Conservation (phyloP, 208 protist genomes). For the Leishmania major region DNA sequence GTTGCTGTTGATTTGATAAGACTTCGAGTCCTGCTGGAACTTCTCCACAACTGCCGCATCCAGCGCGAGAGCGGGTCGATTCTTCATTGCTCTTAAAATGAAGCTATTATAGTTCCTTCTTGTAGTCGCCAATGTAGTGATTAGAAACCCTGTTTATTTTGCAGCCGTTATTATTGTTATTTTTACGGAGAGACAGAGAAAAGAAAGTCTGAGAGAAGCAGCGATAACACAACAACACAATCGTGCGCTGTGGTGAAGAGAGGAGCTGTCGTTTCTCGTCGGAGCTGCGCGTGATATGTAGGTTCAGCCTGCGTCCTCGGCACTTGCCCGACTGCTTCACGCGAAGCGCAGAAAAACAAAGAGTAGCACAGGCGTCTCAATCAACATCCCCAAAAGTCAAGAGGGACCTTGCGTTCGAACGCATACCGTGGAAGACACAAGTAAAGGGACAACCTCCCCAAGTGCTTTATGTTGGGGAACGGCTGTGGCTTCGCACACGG, state of each 20-base stretch:
- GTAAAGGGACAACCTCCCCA: too few relatives aligned
- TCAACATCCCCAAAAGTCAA: neutral
- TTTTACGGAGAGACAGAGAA: neutral
- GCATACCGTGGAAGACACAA: neutral
- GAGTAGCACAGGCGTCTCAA: neutral
- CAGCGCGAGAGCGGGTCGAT: constrained; percentile 55
- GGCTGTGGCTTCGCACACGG: neutral
- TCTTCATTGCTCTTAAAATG: constrained; percentile 46
- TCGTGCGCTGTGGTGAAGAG: neutral
- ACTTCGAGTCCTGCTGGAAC: constrained; percentile 73
- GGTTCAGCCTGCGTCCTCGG: neutral
- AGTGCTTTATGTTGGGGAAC: neutral
- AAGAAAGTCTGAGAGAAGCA: neutral
- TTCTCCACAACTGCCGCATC: constrained; percentile 71
- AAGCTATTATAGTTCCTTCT: neutral
- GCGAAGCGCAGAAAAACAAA: neutral
- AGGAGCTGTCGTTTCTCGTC: neutral
- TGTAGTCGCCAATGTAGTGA: neutral
- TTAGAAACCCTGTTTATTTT: neutral
- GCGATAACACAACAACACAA: neutral
- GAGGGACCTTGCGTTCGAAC: neutral
- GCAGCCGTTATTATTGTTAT: neutral
- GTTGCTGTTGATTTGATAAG: constrained; percentile 90
- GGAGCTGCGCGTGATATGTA: too few relatives aligned
- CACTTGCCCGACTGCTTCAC: neutral